Percentiles rank a stretch among this genome's conserved stretches.
Conservation (phyloP, 371 early-diverging fungal species). For the Apophysomyces variabilis region DNA sequence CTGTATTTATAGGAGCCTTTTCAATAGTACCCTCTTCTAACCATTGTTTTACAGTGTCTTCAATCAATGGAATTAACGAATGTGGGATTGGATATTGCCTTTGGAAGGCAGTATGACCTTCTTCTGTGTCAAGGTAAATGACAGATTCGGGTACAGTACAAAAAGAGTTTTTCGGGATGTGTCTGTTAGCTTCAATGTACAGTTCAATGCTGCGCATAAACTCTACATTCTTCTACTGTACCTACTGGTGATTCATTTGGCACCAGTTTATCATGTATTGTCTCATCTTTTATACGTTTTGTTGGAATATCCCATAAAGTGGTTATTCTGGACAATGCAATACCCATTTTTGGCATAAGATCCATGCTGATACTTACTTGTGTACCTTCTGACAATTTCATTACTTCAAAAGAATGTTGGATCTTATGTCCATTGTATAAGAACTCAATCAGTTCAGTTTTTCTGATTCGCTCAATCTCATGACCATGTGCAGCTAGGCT, state of each 20-base stretch:
- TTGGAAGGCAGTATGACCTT: background rate
- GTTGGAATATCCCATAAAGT: background rate
- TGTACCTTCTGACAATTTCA: slow-evolving; percentile 1
- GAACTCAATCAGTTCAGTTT: no score
- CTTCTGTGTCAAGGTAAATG: slow-evolving; percentile 13
- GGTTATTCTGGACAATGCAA: slow-evolving; percentile 14
- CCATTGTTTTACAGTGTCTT: slow-evolving; percentile 15
- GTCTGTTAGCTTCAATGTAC: slow-evolving; percentile 14
- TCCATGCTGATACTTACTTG: slow-evolving; percentile 3
- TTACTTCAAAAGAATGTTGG: slow-evolving; percentile 14
- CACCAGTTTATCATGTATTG: background rate
- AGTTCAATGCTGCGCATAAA: slow-evolving; percentile 15
- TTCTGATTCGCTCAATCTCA: no score
- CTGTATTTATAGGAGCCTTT: slow-evolving; percentile 3
- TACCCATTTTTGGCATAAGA: slow-evolving; percentile 15
- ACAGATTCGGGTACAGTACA: slow-evolving; percentile 25
- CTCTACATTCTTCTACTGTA: slow-evolving; percentile 14
- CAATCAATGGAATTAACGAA: background rate
- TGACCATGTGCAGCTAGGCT: background rate
- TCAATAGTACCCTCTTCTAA: slow-evolving; percentile 11
- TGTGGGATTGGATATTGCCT: slow-evolving; percentile 21
- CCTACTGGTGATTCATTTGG: slow-evolving; percentile 26
- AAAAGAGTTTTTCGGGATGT: slow-evolving; percentile 16
- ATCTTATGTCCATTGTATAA: no score
- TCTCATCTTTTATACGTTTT: background rate